phyloP scores from a whole-genome alignment of 352 stramenopile genomes.

The Globisporangium barbulae region DNA sequence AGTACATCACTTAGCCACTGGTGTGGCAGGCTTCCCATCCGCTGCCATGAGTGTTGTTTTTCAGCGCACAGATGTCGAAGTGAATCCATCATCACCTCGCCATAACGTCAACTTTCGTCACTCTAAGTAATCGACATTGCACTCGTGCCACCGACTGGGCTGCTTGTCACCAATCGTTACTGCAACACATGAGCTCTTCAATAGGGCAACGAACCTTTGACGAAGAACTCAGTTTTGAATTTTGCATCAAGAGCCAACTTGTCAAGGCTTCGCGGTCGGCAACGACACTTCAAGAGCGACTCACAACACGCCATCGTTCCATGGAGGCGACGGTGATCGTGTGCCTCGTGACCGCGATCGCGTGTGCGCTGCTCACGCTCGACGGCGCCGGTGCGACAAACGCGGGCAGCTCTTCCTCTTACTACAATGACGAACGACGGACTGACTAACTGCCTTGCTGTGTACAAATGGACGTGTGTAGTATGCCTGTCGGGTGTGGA shows the following conservation, averaged over 20 bases:
- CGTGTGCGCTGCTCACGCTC: constrained; percentile 37
- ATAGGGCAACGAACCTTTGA: too few relatives aligned
- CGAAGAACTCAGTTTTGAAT: too few relatives aligned
- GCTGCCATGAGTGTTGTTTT: too few relatives aligned
- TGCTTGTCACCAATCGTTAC: not conserved
- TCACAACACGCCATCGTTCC: not conserved
- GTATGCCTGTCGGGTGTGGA: constrained; percentile 35
- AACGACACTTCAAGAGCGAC: too few relatives aligned
- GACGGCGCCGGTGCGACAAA: constrained; percentile 32
- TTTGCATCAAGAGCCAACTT: not conserved
- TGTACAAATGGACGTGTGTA: constrained; percentile 7
- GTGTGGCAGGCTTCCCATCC: too few relatives aligned
- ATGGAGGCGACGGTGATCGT: constrained; percentile 67
- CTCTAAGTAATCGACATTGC: not conserved
- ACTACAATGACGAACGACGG: not conserved
- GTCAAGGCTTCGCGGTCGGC: too few relatives aligned
- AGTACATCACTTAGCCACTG: too few relatives aligned
- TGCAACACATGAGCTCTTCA: too few relatives aligned
- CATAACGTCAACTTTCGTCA: not conserved
- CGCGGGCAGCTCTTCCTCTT: not conserved
- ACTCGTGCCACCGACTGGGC: not conserved
- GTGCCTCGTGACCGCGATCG: constrained; percentile 38
- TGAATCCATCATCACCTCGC: too few relatives aligned
- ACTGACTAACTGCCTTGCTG: not conserved
- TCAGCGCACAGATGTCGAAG: too few relatives aligned